These are phyloP conservation scores for Teratosphaeriaceae sp. DNA, from an alignment of 2,329 filamentous ascomycete species.

Conservation along the genomic window DNA sequence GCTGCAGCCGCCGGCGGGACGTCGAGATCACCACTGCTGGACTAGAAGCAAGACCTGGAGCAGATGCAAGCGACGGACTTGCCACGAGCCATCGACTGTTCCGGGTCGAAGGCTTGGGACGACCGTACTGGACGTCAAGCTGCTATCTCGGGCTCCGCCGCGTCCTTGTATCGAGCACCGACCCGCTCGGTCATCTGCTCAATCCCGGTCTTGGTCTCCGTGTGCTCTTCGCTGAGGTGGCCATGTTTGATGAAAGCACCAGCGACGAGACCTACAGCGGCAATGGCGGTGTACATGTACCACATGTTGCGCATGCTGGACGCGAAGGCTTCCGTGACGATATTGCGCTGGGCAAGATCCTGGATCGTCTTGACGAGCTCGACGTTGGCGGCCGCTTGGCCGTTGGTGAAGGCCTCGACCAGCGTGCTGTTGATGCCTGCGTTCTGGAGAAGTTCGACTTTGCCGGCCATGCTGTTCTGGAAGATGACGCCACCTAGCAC, in stretches of 20 bases:
- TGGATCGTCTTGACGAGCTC: conserved; percentile 35
- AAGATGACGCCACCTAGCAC: conserved; percentile 47
- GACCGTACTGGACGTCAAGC: too few species aligned
- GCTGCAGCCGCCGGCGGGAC: too few species aligned
- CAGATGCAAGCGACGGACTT: too few species aligned
- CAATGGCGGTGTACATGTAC: conserved; percentile 41
- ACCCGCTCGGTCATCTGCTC: conserved; percentile 11
- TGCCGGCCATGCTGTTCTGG: conserved; percentile 36
- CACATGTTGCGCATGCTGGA: conserved; percentile 45
- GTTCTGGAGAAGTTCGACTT: conserved; percentile 7
- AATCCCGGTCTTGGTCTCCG: conserved; percentile 45
- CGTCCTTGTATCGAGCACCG: too few species aligned
- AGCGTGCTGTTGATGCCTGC: conserved; percentile 20
- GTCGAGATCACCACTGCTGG: too few species aligned
- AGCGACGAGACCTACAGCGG: conserved; percentile 35
- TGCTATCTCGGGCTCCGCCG: too few species aligned
- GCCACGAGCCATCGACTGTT: too few species aligned
- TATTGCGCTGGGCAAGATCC: conserved; percentile 33
- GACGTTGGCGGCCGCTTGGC: conserved; percentile 43
- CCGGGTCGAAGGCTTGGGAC: too few species aligned
- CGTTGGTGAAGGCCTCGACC: conserved; percentile 33
- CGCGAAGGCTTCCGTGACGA: conserved; percentile 41
- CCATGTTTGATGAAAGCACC: conserved; percentile 40
- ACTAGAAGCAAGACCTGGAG: too few species aligned
- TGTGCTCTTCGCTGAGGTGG: conserved; percentile 44